These are phyloP conservation scores for Carex parvula DNA, from an alignment of 176 grass and related monocot species.

Conservation along the genomic window DNA sequence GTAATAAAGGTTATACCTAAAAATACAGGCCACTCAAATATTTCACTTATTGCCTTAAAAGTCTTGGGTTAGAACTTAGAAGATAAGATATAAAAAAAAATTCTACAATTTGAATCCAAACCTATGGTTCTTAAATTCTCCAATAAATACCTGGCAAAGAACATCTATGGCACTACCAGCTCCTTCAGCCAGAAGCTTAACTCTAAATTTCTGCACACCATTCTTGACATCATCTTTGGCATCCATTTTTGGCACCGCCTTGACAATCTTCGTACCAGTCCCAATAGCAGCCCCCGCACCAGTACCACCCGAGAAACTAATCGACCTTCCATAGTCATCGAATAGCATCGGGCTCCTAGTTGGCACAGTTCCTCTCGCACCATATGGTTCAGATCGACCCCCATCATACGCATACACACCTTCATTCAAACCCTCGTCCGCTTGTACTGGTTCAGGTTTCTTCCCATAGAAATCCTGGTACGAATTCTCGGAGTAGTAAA, in stretches of 20 bases:
- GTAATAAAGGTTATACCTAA: not conserved
- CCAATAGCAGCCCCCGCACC: slow-evolving; percentile 12
- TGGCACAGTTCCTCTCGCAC: slow-evolving; percentile 58
- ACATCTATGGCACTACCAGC: slow-evolving; percentile 71
- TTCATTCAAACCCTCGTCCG: slow-evolving; percentile 48
- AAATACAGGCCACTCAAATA: not conserved
- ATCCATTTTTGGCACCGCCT: slow-evolving; percentile 78
- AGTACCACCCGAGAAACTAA: slow-evolving; percentile 44
- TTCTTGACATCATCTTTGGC: slow-evolving; percentile 58
- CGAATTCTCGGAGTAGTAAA: slow-evolving; percentile 16
- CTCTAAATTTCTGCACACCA: slow-evolving; percentile 88
- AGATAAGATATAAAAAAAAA: not conserved
- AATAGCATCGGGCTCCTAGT: slow-evolving; percentile 62
- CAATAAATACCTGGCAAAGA: slow-evolving; percentile 70
- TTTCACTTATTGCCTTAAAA: not conserved
- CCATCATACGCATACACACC: slow-evolving; percentile 70
- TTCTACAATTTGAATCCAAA: too few species aligned
- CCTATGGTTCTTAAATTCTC: not conserved
- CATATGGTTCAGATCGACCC: slow-evolving; percentile 55
- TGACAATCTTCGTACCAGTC: slow-evolving; percentile 57
- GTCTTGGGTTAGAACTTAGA: not conserved
- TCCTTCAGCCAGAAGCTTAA: slow-evolving; percentile 83
- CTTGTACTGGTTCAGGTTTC: slow-evolving; percentile 15
- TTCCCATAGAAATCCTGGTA: slow-evolving; percentile 22
- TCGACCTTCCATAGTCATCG: slow-evolving; percentile 92